A percentile compares a stretch with the other conserved stretches of the same genome.
Evolutionary conservation across 495 filamentous ascomycete genomes (phyloP).

Genomic region (Apiosordaria backusii): DNA sequence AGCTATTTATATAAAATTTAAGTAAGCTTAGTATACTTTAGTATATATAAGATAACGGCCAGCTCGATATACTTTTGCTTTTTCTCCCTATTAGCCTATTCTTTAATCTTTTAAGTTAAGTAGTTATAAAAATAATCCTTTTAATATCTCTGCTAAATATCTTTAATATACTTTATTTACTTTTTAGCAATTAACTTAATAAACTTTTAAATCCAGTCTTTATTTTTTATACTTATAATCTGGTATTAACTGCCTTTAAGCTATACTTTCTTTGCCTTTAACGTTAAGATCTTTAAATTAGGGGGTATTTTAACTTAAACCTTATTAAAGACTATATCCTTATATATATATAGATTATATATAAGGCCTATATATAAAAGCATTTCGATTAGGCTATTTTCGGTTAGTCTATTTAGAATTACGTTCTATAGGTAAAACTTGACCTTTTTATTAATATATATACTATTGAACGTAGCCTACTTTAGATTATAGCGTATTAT

Average conservation of each 20-base stretch:
- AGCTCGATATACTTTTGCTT: constrained; percentile 4
- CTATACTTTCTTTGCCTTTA: constrained; percentile 21
- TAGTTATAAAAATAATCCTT: constrained; percentile 28
- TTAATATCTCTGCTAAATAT: constrained; percentile 19
- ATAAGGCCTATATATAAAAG: constrained; percentile 27
- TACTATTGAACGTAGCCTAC: constrained; percentile 20
- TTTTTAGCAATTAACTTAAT: constrained; percentile 16
- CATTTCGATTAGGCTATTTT: constrained; percentile 19
- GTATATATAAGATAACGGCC: neutral
- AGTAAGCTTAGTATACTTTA: constrained; percentile 9
- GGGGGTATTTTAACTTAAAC: constrained; percentile 19
- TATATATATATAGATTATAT: constrained; percentile 22
- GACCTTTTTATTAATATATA: constrained; percentile 24
- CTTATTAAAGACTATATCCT: constrained; percentile 25
- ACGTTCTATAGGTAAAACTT: constrained; percentile 24
- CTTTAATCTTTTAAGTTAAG: constrained; percentile 31
- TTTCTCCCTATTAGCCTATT: constrained; percentile 3
- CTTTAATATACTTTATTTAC: constrained; percentile 14
- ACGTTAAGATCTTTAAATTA: constrained; percentile 23
- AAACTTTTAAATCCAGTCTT: constrained; percentile 15
- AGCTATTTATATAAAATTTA: constrained; percentile 11
- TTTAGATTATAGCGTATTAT: constrained; percentile 28
- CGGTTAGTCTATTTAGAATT: constrained; percentile 17
- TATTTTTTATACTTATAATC: constrained; percentile 17
- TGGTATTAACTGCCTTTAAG: constrained; percentile 25